Percentiles rank a stretch among this genome's conserved stretches.
Evolutionary conservation across 139 green algal species (phyloP).

Genomic region (Chlamydomonas eustigma): DNA sequence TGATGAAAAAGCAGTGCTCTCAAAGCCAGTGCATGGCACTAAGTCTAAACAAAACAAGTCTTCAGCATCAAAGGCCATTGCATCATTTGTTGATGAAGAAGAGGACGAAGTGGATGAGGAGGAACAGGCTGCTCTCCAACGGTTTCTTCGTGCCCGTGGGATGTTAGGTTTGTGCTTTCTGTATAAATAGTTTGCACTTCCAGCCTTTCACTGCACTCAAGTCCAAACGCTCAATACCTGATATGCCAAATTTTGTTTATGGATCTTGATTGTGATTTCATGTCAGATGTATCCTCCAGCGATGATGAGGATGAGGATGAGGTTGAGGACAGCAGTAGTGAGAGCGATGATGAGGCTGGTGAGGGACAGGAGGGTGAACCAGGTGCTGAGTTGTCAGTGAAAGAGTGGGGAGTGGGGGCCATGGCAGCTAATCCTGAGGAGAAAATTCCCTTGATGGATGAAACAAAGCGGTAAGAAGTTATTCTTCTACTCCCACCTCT

Average conservation of each 20-base stretch:
- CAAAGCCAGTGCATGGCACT: too few species aligned
- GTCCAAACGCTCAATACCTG: too few species aligned
- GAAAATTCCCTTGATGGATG: conserved; percentile 35
- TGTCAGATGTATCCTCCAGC: conserved; percentile 5
- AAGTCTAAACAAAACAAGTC: background rate
- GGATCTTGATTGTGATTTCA: too few species aligned
- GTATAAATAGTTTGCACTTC: too few species aligned
- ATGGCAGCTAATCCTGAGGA: conserved; percentile 71
- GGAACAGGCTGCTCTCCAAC: conserved; percentile 23
- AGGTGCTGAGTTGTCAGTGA: conserved; percentile 37
- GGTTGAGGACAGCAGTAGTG: conserved; percentile 8
- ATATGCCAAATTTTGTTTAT: too few species aligned
- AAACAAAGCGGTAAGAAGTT: conserved; percentile 34
- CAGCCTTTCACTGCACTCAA: too few species aligned
- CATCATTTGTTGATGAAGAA: too few species aligned
- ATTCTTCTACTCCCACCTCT: too few species aligned
- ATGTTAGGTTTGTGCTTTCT: conserved; percentile 34
- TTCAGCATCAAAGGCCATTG: too few species aligned
- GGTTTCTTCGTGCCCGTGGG: conserved; percentile 58
- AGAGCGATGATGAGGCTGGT: conserved; percentile 22
- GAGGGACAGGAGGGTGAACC: conserved; percentile 21
- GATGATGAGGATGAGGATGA: conserved; percentile 8
- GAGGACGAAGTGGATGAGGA: conserved; percentile 30
- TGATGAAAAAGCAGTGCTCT: background rate
- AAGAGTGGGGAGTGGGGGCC: conserved; percentile 64